Evolutionary conservation across 441 rosid species (phyloP), one percentile per base, ranked within the genome.

Genomic region (Lepidium campestre): DNA sequence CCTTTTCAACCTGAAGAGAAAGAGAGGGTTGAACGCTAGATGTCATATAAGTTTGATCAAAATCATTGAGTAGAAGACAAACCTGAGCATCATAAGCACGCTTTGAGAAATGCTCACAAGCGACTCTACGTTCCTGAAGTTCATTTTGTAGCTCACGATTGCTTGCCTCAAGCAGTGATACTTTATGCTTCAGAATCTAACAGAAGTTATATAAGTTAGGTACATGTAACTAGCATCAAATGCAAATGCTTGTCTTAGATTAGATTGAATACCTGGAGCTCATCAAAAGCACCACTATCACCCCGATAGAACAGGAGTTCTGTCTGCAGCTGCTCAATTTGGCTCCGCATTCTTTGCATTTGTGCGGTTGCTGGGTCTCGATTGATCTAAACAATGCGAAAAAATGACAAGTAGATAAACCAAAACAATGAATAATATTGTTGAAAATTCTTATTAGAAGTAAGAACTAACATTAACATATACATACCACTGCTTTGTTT

Each of bases 51-150:
- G 36, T 35, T 45, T 34, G 67, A 55, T 54, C 22, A 37, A 60
- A 75, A 50, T 39, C 15, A 67, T 32, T 60, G 57, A 48, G 57
- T 23, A 42, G 27, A 53, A 49, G 41, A 60, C 64, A 61, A 73
- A 91, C 99, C 96, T 94, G 98, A 60, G 93, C 90, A 75, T 87
- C 89, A 62, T 82, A 57, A 71, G 98, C 97, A 61, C 81, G 80
- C 70, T 91, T 88, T 65, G 83, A 69, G 57, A 83, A 85, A 79
- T 89, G 93, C 67, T 94, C 93, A 57, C 86, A 88, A 13, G 89
- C 77, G 12, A 81, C 46, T 70, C 76, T 88, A 15, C 93, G 83
- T 36, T 80, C 90, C 71, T 83, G 88, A 66, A 94, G 93, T 82
- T 88, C 96, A 56, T 85, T 78, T 53, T 78, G 89, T 69, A 94